Evolutionary conservation across 2,329 filamentous ascomycete genomes (phyloP).

Genomic region (Emergomyces orientalis): DNA sequence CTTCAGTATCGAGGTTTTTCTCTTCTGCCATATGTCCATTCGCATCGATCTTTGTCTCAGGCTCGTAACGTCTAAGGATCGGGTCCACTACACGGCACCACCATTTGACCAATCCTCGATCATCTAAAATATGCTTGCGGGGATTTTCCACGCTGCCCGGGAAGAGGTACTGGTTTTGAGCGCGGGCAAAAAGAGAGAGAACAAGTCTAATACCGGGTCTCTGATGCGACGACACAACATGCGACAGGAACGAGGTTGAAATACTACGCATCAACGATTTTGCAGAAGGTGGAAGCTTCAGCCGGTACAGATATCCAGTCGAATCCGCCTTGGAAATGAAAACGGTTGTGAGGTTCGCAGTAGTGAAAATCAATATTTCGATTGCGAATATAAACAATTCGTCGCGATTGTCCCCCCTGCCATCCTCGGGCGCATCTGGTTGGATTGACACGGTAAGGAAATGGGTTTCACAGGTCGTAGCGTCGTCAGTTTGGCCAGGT

Average conservation of each 20-base stretch:
- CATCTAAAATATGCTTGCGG: slow-evolving; percentile 84
- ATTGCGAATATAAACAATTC: slow-evolving; percentile 70
- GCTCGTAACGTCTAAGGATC: slow-evolving; percentile 46
- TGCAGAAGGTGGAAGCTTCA: slow-evolving; percentile 48
- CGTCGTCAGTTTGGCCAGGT: slow-evolving; percentile 59
- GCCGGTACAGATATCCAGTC: slow-evolving; percentile 69
- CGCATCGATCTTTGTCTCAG: slow-evolving; percentile 29
- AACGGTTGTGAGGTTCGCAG: slow-evolving; percentile 67
- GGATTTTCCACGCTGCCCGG: slow-evolving; percentile 78
- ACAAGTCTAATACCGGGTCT: slow-evolving; percentile 59
- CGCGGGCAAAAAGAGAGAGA: slow-evolving; percentile 81
- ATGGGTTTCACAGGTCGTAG: slow-evolving; percentile 80
- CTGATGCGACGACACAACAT: slow-evolving; percentile 59
- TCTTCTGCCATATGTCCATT: slow-evolving; percentile 14
- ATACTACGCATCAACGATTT: slow-evolving; percentile 62
- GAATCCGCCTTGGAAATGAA: slow-evolving; percentile 98
- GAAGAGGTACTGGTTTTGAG: slow-evolving; percentile 91
- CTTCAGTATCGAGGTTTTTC: slow-evolving; percentile 17
- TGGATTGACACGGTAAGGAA: slow-evolving; percentile 54
- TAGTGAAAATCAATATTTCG: slow-evolving; percentile 81
- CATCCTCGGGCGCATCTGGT: slow-evolving; percentile 7
- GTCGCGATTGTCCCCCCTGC: slow-evolving; percentile 18
- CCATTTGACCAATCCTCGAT: slow-evolving; percentile 84
- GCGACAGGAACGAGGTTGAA: slow-evolving; percentile 64
- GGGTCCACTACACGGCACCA: slow-evolving; percentile 86